A percentile compares a stretch with the other conserved stretches of the same genome.
Evolutionary conservation across 805 yeast species (phyloP).

Genomic region (Wickerhamomyces chambardii): DNA sequence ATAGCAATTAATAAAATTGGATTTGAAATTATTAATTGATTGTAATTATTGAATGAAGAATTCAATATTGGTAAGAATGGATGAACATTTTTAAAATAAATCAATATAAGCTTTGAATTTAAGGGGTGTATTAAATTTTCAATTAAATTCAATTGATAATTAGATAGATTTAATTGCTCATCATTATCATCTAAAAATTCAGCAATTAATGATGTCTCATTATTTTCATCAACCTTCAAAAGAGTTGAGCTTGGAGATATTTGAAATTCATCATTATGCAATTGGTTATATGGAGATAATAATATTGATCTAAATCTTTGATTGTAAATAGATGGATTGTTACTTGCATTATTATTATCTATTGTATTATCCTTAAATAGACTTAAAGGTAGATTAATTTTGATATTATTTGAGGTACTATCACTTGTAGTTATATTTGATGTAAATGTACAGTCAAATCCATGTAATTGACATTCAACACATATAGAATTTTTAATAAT

Average conservation of each 20-base stretch:
- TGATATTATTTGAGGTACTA: constrained; percentile 15
- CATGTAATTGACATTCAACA: constrained; percentile 15
- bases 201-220: constrained; percentile 9
- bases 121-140: constrained; percentile 16
- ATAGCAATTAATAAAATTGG: constrained; percentile 18
- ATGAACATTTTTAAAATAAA: constrained; percentile 18
- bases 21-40: constrained; percentile 5
- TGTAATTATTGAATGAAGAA: too few species aligned
- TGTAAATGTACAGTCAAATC: constrained; percentile 16
- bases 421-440: constrained; percentile 3
- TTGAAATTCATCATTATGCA: too few species aligned
- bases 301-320: not conserved
- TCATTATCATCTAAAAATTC: constrained; percentile 17
- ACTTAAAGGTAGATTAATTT: not conserved
- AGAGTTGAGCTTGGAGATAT: not conserved
- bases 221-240: too few species aligned
- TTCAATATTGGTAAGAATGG: constrained; percentile 18
- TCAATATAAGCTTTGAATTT: constrained; percentile 12
- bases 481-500: constrained; percentile 10
- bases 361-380: too few species aligned
- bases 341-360: too few species aligned
- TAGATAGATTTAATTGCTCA: constrained; percentile 15
- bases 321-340: too few species aligned
- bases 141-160: constrained; percentile 19
- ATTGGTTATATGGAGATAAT: not conserved